Evolutionary conservation across 768 basidiomycete genomes (phyloP), one percentile per base, ranked within the genome.

Genomic region (Tremella mesenterica): DNA sequence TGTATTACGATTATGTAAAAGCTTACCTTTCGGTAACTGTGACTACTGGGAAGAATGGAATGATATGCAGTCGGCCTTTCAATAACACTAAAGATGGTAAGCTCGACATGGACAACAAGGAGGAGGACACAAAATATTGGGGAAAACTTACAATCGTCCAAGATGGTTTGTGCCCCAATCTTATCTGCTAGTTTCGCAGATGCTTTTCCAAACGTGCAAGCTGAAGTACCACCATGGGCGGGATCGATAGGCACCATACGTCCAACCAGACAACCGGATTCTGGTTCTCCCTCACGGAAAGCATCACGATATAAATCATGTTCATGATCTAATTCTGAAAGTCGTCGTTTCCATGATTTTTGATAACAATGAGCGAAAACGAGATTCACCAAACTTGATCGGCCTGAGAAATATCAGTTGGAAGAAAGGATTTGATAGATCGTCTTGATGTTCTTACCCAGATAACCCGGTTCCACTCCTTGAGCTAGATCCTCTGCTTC

Each of bases 1-100:
- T 12, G 34, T 10, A 27, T 29, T 5, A 27, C 6, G 18, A 7
- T 18, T n/a, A 27, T 4, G 43, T 30, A 16, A 30, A 27, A 10
- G 30, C 44, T 23, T 41, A 48, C 47, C 52, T 53, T 36, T 60
- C 59, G 9, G 54, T 45, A 26, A 53, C 55, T 8, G 59, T 56
- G 1, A 60, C 51, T 28, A 60, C 59, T 1, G 59, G 59, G 33
- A 60, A 60, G 9, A 60, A 29, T 3, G 59, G 54, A 28, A 57
- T 60, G 14, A 60, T 52, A 10, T 52, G 51, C 18, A 52, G 43
- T n/a, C 51, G 41, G 20, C 51, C 52, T 4, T 54, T 60, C 44
- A 56, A 54, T 27, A 50, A 54, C 14, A 60, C 59, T 59, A 25
- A 7, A 31, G 21, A 44, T 46, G 23, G 23, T 38, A 16, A n/a